phyloP scores from a whole-genome alignment of 2,329 filamentous ascomycete genomes.

The Exophiala sp. region DNA sequence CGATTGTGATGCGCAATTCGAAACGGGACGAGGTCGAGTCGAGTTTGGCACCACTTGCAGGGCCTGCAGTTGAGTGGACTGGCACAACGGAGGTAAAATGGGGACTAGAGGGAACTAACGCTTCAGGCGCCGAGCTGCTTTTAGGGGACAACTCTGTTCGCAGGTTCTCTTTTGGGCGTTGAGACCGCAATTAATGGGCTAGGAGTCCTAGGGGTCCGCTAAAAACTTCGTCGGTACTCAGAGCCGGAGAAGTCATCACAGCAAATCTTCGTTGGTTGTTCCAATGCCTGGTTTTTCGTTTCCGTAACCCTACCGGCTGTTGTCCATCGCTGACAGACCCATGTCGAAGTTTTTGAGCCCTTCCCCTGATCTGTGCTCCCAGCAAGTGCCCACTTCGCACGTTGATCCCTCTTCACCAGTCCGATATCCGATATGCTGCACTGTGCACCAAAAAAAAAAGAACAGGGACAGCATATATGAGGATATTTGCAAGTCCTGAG shows the following conservation, averaged over 20 bases:
- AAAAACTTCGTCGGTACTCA: background rate
- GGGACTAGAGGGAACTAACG: too few species aligned
- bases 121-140: too few species aligned
- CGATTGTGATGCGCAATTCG: conserved; percentile 21
- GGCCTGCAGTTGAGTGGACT: background rate
- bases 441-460: background rate
- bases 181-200: too few species aligned
- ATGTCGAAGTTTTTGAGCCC: too few species aligned
- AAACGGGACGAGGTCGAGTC: conserved; percentile 17
- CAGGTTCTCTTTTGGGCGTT: too few species aligned
- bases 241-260: too few species aligned
- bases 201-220: background rate
- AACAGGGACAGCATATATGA: background rate
- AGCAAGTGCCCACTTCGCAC: background rate
- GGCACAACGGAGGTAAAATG: too few species aligned
- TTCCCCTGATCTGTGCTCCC: background rate
- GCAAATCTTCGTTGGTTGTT: too few species aligned
- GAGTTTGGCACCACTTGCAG: background rate
- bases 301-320: too few species aligned
- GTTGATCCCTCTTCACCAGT: background rate
- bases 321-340: too few species aligned
- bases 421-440: background rate
- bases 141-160: too few species aligned
- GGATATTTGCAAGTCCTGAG: background rate
- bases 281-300: too few species aligned